phyloP scores from a whole-genome alignment of 2,329 filamentous ascomycete species.

The Fusarium nodosum region DNA sequence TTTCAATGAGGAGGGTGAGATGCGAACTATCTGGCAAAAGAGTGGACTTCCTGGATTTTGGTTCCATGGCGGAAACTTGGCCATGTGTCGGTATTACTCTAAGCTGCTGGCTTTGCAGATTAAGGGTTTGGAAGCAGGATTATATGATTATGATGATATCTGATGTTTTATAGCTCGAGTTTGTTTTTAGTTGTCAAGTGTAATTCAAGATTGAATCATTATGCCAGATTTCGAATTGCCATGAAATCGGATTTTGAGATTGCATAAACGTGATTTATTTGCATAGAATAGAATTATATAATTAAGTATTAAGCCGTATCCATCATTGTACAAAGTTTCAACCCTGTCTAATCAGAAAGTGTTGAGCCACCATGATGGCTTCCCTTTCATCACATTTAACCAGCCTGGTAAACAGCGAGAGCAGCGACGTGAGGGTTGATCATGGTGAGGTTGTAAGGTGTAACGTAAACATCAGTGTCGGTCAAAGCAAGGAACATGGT shows the following conservation, averaged over 20 bases:
- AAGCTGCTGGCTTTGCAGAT: slow-evolving; percentile 67
- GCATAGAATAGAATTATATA: neutral
- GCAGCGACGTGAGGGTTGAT: slow-evolving; percentile 84
- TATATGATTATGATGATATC: slow-evolving; percentile 54
- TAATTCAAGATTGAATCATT: neutral
- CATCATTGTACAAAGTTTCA: neutral
- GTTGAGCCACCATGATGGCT: too few relatives aligned
- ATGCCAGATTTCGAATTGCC: neutral
- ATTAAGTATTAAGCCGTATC: neutral
- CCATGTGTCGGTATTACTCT: slow-evolving; percentile 72
- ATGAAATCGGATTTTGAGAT: neutral
- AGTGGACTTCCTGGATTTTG: slow-evolving; percentile 75
- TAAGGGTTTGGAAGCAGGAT: slow-evolving; percentile 58
- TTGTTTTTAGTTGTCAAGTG: neutral
- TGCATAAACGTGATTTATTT: neutral
- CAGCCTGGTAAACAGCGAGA: slow-evolving; percentile 81
- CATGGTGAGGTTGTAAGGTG: slow-evolving; percentile 80
- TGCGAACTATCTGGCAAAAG: slow-evolving; percentile 69
- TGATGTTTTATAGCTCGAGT: neutral
- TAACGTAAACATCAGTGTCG: slow-evolving; percentile 75
- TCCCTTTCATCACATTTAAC: slow-evolving; percentile 59
- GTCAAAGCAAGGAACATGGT: slow-evolving; percentile 86
- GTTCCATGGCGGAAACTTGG: slow-evolving; percentile 75
- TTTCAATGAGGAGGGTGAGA: slow-evolving; percentile 69
- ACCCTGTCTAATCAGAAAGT: too few relatives aligned